Percentiles rank a stretch among this genome's conserved stretches.
Conservation (phyloP, 495 filamentous ascomycete genomes). For the Amorphotheca resinae region DNA sequence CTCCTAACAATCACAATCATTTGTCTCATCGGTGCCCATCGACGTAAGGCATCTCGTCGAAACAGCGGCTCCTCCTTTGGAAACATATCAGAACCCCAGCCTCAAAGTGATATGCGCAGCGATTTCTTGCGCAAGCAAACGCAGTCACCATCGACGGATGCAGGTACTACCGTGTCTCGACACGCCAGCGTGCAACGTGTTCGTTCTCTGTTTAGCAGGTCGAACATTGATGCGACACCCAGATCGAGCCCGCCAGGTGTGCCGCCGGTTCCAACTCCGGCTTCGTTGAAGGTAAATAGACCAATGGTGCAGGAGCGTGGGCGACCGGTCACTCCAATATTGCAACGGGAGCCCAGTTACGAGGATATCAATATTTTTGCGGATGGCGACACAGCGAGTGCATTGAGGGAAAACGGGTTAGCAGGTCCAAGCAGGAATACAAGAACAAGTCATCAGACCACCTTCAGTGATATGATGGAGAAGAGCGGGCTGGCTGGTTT, state of each 20-base stretch:
- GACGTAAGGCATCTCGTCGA: neutral
- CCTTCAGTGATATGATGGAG: slow-evolving; percentile 53
- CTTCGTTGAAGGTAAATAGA: neutral
- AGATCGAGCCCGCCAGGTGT: slow-evolving; percentile 1
- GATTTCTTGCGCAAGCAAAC: slow-evolving; percentile 20
- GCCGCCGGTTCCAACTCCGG: slow-evolving; percentile 7
- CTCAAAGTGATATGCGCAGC: slow-evolving; percentile 10
- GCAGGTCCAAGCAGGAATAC: neutral
- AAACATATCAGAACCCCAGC: slow-evolving; percentile 19
- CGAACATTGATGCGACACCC: neutral
- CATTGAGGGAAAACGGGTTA: slow-evolving; percentile 9
- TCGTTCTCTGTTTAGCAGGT: slow-evolving; percentile 15
- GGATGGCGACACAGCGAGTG: slow-evolving; percentile 36
- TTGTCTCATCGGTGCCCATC: slow-evolving; percentile 12
- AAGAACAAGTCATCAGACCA: slow-evolving; percentile 36
- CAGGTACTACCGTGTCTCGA: neutral
- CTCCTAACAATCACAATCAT: slow-evolving; percentile 12
- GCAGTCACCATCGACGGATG: slow-evolving; percentile 6
- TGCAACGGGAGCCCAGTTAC: slow-evolving; percentile 38
- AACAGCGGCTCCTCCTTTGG: slow-evolving; percentile 20
- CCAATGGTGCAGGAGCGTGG: neutral
- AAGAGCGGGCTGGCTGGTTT: slow-evolving; percentile 19
- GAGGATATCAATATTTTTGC: slow-evolving; percentile 63
- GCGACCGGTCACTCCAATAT: slow-evolving; percentile 20
- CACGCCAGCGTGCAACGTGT: slow-evolving; percentile 4